Evolutionary conservation across 768 basidiomycete species (phyloP).

Genomic region (Mycena haematopus): DNA sequence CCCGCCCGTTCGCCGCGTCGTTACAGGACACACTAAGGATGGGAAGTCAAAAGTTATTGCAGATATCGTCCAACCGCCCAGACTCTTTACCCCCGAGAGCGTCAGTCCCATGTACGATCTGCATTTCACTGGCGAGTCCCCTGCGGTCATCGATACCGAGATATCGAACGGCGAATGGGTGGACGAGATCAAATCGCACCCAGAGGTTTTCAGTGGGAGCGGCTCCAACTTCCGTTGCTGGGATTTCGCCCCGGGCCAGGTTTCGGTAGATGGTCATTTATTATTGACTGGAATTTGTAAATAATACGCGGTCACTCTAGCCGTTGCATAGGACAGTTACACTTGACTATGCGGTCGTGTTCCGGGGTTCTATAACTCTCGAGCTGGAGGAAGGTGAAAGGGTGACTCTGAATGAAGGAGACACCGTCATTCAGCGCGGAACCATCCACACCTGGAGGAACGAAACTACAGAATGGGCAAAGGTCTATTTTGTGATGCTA

Average conservation of each 20-base stretch:
- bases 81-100: conserved; percentile 3
- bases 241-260: conserved; percentile 18
- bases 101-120: conserved; percentile 11
- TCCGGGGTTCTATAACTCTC: conserved; percentile 29
- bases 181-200: conserved; percentile 16
- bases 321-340: conserved; percentile 33
- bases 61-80: conserved; percentile 10
- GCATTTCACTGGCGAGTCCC: conserved; percentile 8
- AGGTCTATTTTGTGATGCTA: conserved; percentile 32
- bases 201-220: neutral
- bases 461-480: conserved; percentile 34
- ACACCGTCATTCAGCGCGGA: conserved; percentile 36
- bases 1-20: conserved; percentile 24
- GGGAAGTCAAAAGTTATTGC: conserved; percentile 20
- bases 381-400: conserved; percentile 33
- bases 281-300: too few relatives aligned
- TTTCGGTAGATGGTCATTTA: conserved; percentile 10
- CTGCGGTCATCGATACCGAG: conserved; percentile 23
- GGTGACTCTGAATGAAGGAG: conserved; percentile 31
- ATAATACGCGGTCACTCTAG: conserved; percentile 3
- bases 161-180: conserved; percentile 22
- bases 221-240: conserved; percentile 20
- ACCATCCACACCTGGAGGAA: conserved; percentile 37
- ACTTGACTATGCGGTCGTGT: conserved; percentile 35
- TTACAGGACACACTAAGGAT: conserved; percentile 22